Evolutionary conservation across 345 rosid genomes (phyloP), one percentile per base, ranked within the genome.

Genomic region (Ceriops tagal): DNA sequence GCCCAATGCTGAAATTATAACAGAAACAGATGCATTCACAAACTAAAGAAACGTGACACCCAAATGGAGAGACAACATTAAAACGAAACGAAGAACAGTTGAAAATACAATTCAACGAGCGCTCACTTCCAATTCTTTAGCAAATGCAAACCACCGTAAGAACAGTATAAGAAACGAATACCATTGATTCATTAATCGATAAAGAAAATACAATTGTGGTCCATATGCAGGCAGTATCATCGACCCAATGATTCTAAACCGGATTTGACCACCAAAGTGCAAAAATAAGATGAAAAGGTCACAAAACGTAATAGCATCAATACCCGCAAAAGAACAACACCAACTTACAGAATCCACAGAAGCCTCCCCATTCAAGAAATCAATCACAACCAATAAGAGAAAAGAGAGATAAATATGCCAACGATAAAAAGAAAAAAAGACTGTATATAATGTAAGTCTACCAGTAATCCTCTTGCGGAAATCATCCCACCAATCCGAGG

Each of bases 391-490:
- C 68, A 63, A 71, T 31, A 72, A 58, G 67, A 39, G 66, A 32
- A 43, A 30, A 49, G 8, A 5, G 39, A 68, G 34, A 62, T n/a
- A 34, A 34, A 56, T n/a, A 32, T 1, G 55, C 28, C 52, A 19
- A 71, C 47, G 59, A 43, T 63, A 22, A 56, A 68, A 5, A 58
- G 28, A 19, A 24, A 52, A 26, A 19, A 24, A 52, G 21, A 62
- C 21, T 57, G 43, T 20, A 60, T 34, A 61, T 31, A 47, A 61
- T 57, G 76, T 32, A 52, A n/a, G 27, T 22, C 16, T 84, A 88
- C 97, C 97, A 52, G 86, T 78, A 73, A 91, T 81, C 81, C 89
- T 86, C 68, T 67, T 78, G 66, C 89, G 89, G 83, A 87, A 91
- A 27, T 78, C 83, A 71, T 85, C 90, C 93, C 89, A 89, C 92